Evolutionary conservation across 2,329 filamentous ascomycete species (phyloP), one percentile per base, ranked within the genome.

Genomic region (Xylariales sp.): DNA sequence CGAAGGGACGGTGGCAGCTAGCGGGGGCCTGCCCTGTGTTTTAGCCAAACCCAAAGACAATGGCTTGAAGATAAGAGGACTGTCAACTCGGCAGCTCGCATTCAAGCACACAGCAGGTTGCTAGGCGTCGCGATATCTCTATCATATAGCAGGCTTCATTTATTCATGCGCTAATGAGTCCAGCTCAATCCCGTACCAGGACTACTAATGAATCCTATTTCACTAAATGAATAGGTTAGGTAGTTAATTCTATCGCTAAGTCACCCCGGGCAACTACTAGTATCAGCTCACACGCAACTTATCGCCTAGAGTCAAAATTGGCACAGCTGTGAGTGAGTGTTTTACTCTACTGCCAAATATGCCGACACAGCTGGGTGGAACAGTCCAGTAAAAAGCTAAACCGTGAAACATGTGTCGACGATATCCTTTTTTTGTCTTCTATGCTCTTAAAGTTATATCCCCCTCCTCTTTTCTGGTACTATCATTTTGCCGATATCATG

Each of bases 21-120:
- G 18, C 46, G 52, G 45, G 61, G 61, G 43, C 43, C 18, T 54
- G 32, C 2, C 49, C 12, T 39, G 34, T 12, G 52, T 23, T 14
- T 52, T 39, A 10, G 10, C 32, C 18, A 48, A 28, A 5, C 28
- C 32, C 12, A 32, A 18, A 32, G 18, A 8, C 32, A 49, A 39
- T 48, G 36, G 18, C 16, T 45, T 34, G 45, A 34, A 23, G 58
- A 50, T 23, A 32, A 54, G 36, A 16, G 16, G 41, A 45, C 57
- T 34, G 28, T 41, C 45, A 30, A 28, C n/a, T 41, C 1, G 18
- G 18, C 30, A 36, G 32, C 23, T 32, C 14, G 28, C 28, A 32
- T 32, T 16, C 23, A 16, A n/a, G 3, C 32, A 34, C 32, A 5
- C 5, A 34, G 5, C 32, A 34, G 2, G 32, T 3, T 34, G 32